These are phyloP conservation scores for Daldinia concentrica DNA, from an alignment of 495 filamentous ascomycete genomes.

Conservation along the genomic window DNA sequence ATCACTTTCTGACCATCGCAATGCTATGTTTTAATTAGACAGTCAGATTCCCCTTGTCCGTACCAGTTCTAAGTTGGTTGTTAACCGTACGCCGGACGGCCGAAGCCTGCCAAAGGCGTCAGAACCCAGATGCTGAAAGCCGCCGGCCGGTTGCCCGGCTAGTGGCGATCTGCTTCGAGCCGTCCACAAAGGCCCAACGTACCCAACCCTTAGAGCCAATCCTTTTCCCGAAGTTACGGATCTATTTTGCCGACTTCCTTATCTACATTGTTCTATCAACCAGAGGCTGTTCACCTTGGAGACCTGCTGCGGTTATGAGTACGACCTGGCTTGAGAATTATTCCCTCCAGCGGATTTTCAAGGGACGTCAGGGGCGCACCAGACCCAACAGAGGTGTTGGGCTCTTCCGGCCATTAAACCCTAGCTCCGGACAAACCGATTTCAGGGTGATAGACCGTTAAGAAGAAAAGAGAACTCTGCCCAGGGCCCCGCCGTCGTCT, in stretches of 20 bases:
- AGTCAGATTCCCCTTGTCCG: conserved; percentile 14
- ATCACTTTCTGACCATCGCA: conserved; percentile 16
- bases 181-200: conserved; percentile 10
- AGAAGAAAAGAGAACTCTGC: conserved; percentile 15
- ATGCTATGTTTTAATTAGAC: conserved; percentile 17
- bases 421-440: conserved; percentile 15
- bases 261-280: conserved; percentile 16
- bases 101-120: conserved; percentile 9
- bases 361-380: conserved; percentile 10
- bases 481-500: too few species aligned
- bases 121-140: conserved; percentile 9
- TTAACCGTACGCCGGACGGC: conserved; percentile 13
- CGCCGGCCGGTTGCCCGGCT: conserved; percentile 12
- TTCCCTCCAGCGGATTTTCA: conserved; percentile 15
- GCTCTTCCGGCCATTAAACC: conserved; percentile 14
- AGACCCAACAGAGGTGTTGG: conserved; percentile 15
- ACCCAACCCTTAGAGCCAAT: conserved; percentile 14
- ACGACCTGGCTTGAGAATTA: conserved; percentile 16
- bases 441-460: conserved; percentile 16
- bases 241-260: conserved; percentile 16
- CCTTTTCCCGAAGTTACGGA: conserved; percentile 15
- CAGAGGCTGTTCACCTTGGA: conserved; percentile 15
- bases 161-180: conserved; percentile 12
- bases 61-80: conserved; percentile 16
- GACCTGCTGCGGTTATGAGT: conserved; percentile 15